phyloP scores from a whole-genome alignment of 2,329 filamentous ascomycete species.

The Monilinia laxa region DNA sequence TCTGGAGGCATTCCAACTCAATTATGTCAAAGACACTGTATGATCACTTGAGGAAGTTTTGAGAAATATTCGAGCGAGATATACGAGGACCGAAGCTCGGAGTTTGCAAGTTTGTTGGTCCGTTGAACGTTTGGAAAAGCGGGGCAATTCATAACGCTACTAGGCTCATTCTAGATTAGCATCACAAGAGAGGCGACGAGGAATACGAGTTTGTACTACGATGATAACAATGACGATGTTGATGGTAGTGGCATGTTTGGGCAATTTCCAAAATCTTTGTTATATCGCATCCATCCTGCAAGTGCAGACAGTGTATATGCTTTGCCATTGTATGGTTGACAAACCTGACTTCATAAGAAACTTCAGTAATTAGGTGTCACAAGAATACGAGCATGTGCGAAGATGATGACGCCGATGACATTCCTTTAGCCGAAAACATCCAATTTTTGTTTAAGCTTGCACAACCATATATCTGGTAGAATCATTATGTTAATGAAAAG shows the following conservation, averaged over 20 bases:
- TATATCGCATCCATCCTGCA: background rate
- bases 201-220: background rate
- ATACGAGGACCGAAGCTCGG: conserved; percentile 27
- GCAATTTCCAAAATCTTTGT: background rate
- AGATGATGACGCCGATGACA: background rate
- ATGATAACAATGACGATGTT: background rate
- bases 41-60: conserved; percentile 20
- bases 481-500: background rate
- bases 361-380: too few species aligned
- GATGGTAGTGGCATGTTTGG: background rate
- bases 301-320: background rate
- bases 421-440: background rate
- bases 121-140: background rate
- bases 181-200: background rate
- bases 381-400: background rate
- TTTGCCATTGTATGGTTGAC: background rate
- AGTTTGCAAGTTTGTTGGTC: conserved; percentile 1
- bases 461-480: background rate
- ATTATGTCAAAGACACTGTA: conserved; percentile 8
- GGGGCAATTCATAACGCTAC: background rate
- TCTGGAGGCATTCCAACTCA: conserved; percentile 37
- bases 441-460: background rate
- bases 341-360: background rate
- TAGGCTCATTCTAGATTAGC: conserved; percentile 11
- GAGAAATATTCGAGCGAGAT: conserved; percentile 32